Base-by-base conservation (phyloP, 345 rosid species). In the Moricandia moricandioides region DNA sequence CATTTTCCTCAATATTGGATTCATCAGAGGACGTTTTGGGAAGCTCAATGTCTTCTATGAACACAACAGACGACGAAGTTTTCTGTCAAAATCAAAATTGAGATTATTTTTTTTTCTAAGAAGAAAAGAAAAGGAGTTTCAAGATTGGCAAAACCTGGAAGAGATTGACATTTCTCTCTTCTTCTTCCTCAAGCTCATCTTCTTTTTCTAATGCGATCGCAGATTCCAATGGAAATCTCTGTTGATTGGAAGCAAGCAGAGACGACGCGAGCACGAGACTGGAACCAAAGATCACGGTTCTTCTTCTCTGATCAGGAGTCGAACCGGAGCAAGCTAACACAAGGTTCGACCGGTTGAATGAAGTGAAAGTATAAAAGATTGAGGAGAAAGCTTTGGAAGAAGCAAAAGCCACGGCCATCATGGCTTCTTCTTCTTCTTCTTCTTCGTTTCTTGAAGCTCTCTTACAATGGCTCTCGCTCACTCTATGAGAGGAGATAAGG, bases 31-130 rank as follows among this genome's bases (percentile, higher is more conserved):
- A 77, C 60, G 58, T 77, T 77, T 84, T 86, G 7, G 87, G 79
- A 14, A 91, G 76, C 77, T 89, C 88, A 64, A 89, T 67, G 78
- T 89, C 94, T 85, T 93, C 66, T 21, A 91, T 86, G 70, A 74
- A 93, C 51, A 89, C 94, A 72, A 91, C 89, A 3, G 96, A 93
- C 0, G 92, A 84, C 2, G 97, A 88, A 43, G 96, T 81, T 84
- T 76, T 86, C 96, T 91, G 70, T n/a, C 17, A n/a, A 47, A 6
- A n/a, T 4, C 47, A 24, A 37, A 58, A 16, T 16, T 51, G 7
- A 2, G 37, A 11, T 12, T 21, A 21, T 68, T 31, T 21, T n/a
- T 5, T 10, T 7, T 14, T 26, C 10, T 17, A 11, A 10, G 3
- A 5, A 49, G 7, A n/a, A 7, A 7, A 27, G 10, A 29, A 1